Conservation (phyloP, 202 grass and related monocot genomes). For the Setaria viridis region DNA sequence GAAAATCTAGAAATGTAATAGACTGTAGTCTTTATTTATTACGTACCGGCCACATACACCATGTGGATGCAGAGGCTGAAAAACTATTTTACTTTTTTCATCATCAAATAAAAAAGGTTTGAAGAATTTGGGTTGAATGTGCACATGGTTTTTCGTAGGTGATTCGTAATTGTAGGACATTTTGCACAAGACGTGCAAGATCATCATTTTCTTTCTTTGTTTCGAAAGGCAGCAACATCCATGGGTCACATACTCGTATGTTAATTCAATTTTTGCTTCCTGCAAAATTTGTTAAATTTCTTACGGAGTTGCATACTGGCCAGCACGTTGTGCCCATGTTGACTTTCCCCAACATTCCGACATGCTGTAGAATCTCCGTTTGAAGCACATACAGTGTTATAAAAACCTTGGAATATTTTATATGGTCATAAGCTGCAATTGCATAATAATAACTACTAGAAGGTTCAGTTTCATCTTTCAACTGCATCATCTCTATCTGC, state of each 20-base stretch:
- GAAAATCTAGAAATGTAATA: too few relatives aligned
- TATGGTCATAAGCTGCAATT: too few relatives aligned
- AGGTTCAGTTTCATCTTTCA: background rate
- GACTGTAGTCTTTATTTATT: too few relatives aligned
- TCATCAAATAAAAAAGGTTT: background rate
- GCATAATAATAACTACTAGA: too few relatives aligned
- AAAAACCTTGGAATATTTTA: too few relatives aligned
- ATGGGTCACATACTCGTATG: background rate
- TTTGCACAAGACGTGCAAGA: background rate
- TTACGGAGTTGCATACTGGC: background rate
- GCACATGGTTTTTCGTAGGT: background rate
- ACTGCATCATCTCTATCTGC: too few relatives aligned
- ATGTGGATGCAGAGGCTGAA: background rate
- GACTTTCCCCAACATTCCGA: background rate
- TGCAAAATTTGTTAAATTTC: background rate
- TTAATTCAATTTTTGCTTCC: background rate
- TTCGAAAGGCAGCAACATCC: too few relatives aligned
- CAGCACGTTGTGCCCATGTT: background rate
- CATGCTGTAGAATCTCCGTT: constrained; percentile 19
- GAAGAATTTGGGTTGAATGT: background rate
- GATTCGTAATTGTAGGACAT: background rate
- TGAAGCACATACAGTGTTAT: background rate
- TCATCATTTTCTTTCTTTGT: too few relatives aligned
- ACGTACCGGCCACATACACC: too few relatives aligned
- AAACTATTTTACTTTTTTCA: background rate